Percentiles rank a stretch among this genome's conserved stretches.
Conservation (phyloP, 352 stramenopile species). For the Phytophthora foliorum region DNA sequence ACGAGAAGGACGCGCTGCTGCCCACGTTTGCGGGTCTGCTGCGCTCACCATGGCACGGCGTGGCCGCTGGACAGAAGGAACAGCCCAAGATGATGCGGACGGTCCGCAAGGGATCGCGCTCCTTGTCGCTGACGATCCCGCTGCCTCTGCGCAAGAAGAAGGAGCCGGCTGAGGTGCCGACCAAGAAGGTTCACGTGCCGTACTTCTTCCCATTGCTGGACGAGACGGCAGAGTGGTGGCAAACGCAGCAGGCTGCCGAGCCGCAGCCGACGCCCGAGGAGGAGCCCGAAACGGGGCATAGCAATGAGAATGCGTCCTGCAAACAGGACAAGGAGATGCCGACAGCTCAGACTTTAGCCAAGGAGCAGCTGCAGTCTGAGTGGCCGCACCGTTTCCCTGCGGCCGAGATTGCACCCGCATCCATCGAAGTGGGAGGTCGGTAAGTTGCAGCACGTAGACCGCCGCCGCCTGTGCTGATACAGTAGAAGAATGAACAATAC, state of each 20-base stretch:
- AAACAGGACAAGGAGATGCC: background rate
- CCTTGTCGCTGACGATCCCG: conserved; percentile 33
- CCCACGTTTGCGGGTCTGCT: conserved; percentile 31
- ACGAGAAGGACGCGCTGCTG: conserved; percentile 38
- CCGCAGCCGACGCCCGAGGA: conserved; percentile 23
- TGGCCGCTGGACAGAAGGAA: conserved; percentile 5
- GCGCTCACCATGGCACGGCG: conserved; percentile 30
- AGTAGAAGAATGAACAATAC: conserved; percentile 11
- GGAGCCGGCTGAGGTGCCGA: conserved; percentile 20
- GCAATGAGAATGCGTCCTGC: background rate
- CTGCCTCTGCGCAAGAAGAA: conserved; percentile 30
- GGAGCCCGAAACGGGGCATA: conserved; percentile 22
- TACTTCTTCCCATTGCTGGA: conserved; percentile 74
- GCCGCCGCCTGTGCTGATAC: conserved; percentile 11
- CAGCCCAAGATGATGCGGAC: conserved; percentile 27
- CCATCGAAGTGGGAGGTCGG: conserved; percentile 18
- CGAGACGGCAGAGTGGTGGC: conserved; percentile 67
- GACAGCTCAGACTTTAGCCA: background rate
- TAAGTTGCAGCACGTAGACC: too few relatives aligned
- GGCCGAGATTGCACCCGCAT: background rate
- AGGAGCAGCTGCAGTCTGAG: background rate
- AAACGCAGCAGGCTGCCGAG: conserved; percentile 27
- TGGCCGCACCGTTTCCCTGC: background rate
- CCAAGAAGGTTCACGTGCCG: conserved; percentile 62
- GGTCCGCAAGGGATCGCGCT: conserved; percentile 20